These are phyloP conservation scores for Dianthus caryophyllus DNA, from an alignment of 148 eudicot genomes.

Conservation along the genomic window DNA sequence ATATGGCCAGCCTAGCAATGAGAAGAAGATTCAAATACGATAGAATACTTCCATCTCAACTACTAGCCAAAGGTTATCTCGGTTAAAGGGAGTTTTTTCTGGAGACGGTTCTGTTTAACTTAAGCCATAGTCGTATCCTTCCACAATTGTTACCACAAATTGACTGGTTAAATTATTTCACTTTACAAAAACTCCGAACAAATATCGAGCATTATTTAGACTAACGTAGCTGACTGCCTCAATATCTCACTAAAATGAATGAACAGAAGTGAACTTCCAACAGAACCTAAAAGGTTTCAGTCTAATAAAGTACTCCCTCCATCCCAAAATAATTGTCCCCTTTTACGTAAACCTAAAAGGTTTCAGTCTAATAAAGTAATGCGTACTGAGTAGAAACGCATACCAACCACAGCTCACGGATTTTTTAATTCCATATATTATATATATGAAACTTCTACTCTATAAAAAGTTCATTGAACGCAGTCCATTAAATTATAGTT, in stretches of 20 bases:
- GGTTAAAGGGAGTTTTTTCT: background rate
- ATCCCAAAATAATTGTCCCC: too few relatives aligned
- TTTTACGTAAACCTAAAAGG: too few relatives aligned
- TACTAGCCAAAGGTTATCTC: background rate
- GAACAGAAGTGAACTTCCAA: constrained; percentile 1
- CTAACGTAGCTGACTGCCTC: constrained; percentile 18
- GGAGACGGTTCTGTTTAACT: background rate
- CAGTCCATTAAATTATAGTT: background rate
- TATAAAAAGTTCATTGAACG: background rate
- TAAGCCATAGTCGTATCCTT: background rate
- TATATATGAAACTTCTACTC: background rate
- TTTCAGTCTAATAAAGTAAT: too few relatives aligned
- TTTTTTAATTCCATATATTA: background rate
- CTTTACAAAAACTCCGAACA: background rate
- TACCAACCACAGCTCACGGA: background rate
- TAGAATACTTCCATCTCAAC: background rate
- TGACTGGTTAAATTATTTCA: constrained; percentile 27
- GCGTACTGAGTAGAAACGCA: background rate
- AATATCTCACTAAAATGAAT: too few relatives aligned
- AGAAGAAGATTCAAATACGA: background rate
- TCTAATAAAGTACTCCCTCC: too few relatives aligned
- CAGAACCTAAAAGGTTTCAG: constrained; percentile 18
- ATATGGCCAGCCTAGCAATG: background rate
- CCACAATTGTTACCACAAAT: constrained; percentile 18
- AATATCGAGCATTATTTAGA: constrained; percentile 20